These are phyloP conservation scores for Ampelocalamus luodianensis DNA, from an alignment of 176 grass and related monocot genomes.

Conservation along the genomic window DNA sequence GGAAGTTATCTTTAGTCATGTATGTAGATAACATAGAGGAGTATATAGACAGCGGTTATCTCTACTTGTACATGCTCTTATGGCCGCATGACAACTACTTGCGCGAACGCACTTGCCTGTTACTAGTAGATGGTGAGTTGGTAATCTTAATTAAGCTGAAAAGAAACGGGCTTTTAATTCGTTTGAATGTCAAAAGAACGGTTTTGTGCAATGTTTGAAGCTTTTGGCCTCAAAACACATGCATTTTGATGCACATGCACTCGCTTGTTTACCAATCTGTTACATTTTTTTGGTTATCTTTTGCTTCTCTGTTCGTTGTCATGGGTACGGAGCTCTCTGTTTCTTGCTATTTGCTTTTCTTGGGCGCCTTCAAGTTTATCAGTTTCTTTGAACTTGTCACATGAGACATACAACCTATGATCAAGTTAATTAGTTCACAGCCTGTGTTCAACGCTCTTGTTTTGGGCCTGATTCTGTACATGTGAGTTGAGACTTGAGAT, in stretches of 20 bases:
- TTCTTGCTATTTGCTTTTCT: neutral
- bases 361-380: neutral
- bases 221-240: neutral
- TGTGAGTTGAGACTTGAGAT: neutral
- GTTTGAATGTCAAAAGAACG: neutral
- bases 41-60: too few relatives aligned
- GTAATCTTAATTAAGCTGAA: slow-evolving; percentile 2
- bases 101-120: slow-evolving; percentile 30
- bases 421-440: neutral
- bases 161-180: neutral
- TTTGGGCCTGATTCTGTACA: neutral
- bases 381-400: slow-evolving; percentile 7
- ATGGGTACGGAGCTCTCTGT: neutral
- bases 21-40: too few relatives aligned
- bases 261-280: neutral
- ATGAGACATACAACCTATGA: neutral
- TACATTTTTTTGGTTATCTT: neutral
- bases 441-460: slow-evolving; percentile 10
- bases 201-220: neutral
- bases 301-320: neutral
- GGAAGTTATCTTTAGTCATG: too few relatives aligned
- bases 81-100: slow-evolving; percentile 33
- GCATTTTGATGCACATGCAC: slow-evolving; percentile 6
- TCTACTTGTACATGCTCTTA: too few relatives aligned
- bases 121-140: neutral